A percentile compares a stretch with the other conserved stretches of the same genome.
These are phyloP conservation scores for Entoloma clypeatum DNA, from an alignment of 1,284 basidiomycete genomes.

Conservation along the genomic window DNA sequence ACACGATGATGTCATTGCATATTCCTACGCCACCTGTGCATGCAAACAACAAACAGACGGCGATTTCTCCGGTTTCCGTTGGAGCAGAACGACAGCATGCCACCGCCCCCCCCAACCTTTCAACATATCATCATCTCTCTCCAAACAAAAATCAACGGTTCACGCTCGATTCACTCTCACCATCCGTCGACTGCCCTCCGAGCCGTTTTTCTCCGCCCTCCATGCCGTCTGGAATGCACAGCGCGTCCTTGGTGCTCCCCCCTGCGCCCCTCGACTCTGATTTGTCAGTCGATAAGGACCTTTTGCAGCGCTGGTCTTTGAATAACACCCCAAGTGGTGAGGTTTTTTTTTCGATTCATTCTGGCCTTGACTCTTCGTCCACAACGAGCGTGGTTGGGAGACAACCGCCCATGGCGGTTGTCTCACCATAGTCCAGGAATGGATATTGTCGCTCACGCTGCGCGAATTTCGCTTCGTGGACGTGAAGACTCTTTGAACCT, in stretches of 20 bases:
- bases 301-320: conserved; percentile 17
- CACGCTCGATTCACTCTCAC: conserved; percentile 1
- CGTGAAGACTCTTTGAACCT: too few species aligned
- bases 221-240: conserved; percentile 2
- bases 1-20: conserved; percentile 12
- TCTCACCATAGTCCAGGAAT: too few species aligned
- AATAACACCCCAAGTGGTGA: conserved; percentile 11
- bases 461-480: too few species aligned
- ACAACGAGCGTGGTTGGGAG: not conserved
- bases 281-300: conserved; percentile 15
- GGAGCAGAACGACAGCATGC: conserved; percentile 9
- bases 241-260: conserved; percentile 9
- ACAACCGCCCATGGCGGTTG: not conserved
- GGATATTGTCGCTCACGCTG: too few species aligned
- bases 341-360: conserved; percentile 2
- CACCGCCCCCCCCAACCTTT: not conserved
- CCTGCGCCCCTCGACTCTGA: conserved; percentile 15
- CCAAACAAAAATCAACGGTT: not conserved
- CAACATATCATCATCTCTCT: not conserved
- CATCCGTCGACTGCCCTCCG: not conserved
- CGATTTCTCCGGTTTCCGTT: conserved; percentile 5
- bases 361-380: not conserved
- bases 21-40: conserved; percentile 9
- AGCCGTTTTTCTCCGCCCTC: not conserved
- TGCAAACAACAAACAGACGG: conserved; percentile 12